A percentile compares a stretch with the other conserved stretches of the same genome.
phyloP scores from a whole-genome alignment of 164 flowering plant genomes.

The Annona cherimola region DNA sequence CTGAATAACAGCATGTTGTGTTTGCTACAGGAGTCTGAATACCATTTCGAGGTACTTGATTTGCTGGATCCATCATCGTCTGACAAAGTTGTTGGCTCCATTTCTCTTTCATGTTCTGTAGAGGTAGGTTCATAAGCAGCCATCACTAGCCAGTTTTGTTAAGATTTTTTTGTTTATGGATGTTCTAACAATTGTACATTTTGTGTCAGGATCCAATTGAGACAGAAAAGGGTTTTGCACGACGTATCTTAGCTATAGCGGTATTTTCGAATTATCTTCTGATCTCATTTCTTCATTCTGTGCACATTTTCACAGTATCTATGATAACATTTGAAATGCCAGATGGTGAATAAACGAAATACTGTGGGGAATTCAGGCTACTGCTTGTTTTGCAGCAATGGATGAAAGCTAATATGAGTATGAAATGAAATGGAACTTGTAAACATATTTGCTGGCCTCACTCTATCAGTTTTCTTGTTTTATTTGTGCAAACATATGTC shows the following conservation, averaged over 20 bases:
- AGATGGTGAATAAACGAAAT: not conserved
- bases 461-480: not conserved
- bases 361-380: not conserved
- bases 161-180: not conserved
- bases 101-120: constrained; percentile 59
- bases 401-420: not conserved
- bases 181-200: not conserved
- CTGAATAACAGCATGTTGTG: not conserved
- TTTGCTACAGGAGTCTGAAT: constrained; percentile 42
- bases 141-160: not conserved
- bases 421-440: not conserved
- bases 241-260: constrained; percentile 80
- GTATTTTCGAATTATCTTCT: constrained; percentile 35
- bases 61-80: constrained; percentile 63
- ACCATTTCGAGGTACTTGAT: constrained; percentile 39
- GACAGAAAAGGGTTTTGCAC: constrained; percentile 76
- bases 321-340: not conserved
- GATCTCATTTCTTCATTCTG: not conserved
- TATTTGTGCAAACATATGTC: not conserved
- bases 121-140: constrained; percentile 46
- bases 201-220: constrained; percentile 74
- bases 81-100: constrained; percentile 49
- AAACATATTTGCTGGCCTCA: not conserved
- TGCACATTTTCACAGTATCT: not conserved
- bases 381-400: not conserved